A percentile compares a stretch with the other conserved stretches of the same genome.
Conservation (phyloP, 352 stramenopile species). For the Phytophthora pistaciae region DNA sequence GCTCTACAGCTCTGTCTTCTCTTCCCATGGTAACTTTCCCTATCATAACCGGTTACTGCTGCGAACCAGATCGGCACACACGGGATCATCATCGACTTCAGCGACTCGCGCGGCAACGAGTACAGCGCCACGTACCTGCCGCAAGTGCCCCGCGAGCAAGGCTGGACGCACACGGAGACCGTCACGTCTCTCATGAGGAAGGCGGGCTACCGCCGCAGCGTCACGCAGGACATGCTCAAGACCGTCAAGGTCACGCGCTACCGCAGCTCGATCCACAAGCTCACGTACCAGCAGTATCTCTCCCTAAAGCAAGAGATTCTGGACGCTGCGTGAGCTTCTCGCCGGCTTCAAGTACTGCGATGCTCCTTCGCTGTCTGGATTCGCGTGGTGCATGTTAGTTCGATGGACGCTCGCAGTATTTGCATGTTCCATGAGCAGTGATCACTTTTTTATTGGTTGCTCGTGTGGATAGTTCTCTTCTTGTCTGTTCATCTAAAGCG, state of each 20-base stretch:
- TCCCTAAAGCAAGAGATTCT: conserved; percentile 63
- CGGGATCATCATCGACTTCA: conserved; percentile 87
- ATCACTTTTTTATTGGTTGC: conserved; percentile 39
- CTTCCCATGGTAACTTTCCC: no score
- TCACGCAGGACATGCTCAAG: conserved; percentile 66
- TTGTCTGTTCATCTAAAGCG: conserved; percentile 31
- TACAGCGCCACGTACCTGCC: conserved; percentile 86
- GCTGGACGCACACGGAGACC: conserved; percentile 76
- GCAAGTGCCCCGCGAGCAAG: conserved; percentile 79
- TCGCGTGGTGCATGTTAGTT: conserved; percentile 6
- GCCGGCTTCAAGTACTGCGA: conserved; percentile 21
- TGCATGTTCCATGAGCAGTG: conserved; percentile 27
- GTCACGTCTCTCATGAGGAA: conserved; percentile 85
- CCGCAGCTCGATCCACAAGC: conserved; percentile 84
- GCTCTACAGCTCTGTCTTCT: not conserved
- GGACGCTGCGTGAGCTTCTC: conserved; percentile 20
- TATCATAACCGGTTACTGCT: not conserved
- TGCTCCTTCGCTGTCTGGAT: not conserved
- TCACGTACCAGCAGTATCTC: conserved; percentile 85
- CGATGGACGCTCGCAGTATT: not conserved
- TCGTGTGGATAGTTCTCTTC: conserved; percentile 11
- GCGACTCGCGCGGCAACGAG: conserved; percentile 48
- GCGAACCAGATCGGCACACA: conserved; percentile 66
- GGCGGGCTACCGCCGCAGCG: conserved; percentile 69
- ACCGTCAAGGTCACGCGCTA: conserved; percentile 83